Base-by-base conservation (phyloP, 345 rosid genomes). In the Corchorus capsularis region DNA sequence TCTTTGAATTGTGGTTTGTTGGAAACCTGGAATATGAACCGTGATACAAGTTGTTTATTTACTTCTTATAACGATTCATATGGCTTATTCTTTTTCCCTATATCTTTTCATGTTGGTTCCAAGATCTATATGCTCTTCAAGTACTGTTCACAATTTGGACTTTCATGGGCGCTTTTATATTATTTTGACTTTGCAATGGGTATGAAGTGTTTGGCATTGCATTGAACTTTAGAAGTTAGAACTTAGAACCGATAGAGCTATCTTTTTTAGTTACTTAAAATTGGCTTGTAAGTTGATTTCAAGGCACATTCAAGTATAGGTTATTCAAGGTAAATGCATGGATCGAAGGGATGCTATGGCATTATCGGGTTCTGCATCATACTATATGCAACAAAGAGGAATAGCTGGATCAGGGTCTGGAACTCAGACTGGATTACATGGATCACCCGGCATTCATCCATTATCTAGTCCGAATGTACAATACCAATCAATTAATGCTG, bases 301-400 rank as follows among this genome's bases (percentile, higher is more conserved):
- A 74, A 75, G 68, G 74, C 73, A 71, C 27, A 20, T 72, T 68
- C 45, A 56, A 75, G 81, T 73, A 62, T 52, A 77, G 77, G 80
- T 80, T 71, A 63, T 76, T 77, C 47, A 54, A 77, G 78, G 89
- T 91, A 82, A 86, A 89, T 91, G 99, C 88, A 95, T 96, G 99
- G 99, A 96, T 88, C 90, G 91, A 87, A 89, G 97, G 82, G 98
- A 93, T 77, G 78, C 93, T 73, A 90, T 94, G 89, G 82, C 87
- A 75, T 86, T 92, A 45, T 74, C 92, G 69, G 97, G 97, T 71
- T 84, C 93, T 39, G 89, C 96, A 73, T 83, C 98, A 75, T 93
- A 88, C 87, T 93, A 86, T 79, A 83, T 90, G 79, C 98, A 92
- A 63, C 98, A 89, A 69, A 86, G 97, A 82, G 97, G 98, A 64